Evolutionary conservation across 805 yeast species (phyloP), one percentile per base, ranked within the genome.

Genomic region (Saccharomycopsis olivae): DNA sequence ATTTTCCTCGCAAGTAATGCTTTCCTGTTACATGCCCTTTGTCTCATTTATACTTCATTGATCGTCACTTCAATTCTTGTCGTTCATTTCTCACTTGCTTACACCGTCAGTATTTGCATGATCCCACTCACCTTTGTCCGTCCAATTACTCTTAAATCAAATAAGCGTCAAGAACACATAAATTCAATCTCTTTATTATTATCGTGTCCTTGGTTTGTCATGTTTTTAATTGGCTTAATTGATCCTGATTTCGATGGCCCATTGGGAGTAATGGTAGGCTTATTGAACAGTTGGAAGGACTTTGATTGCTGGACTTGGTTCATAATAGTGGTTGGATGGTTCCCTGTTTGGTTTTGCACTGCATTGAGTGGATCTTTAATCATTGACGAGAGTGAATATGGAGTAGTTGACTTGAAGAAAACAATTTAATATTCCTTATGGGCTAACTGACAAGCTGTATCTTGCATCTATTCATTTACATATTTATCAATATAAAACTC

Each of bases 221-320:
- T 59, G 3, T 32, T 53, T 1, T 25, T 56, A 2, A 34, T 57
- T 15, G 64, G 65, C 2, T 14, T 52, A 1, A 31, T 50, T 5
- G 48, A 50, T 18, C 41, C 24, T 6, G 42, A 40, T 25, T 47
- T 43, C 25, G 4, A 50, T 50, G 37, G 35, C 15, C 45, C 45
- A 14, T 17, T 29, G 10, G 31, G 62, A 8, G 51, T 78, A 4
- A 63, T 78, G 39, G 53, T 58, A 16, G 74, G 75, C 0, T 60
- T 87, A 13, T 55, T 78, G 9, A 64, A 71, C 20, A 74, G 85
- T 3, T 84, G 88, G 80, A 53, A 63, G 19, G 72, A 76, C 29
- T 59, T 83, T 41, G 81, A 80, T 41, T 78, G 82, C 44, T 86
- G 95, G 89, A 82, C 95, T 0, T 86, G 95, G 88, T 68, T 73